A percentile compares a stretch with the other conserved stretches of the same genome.
Evolutionary conservation across 345 rosid species (phyloP).

Genomic region (Populus alba): DNA sequence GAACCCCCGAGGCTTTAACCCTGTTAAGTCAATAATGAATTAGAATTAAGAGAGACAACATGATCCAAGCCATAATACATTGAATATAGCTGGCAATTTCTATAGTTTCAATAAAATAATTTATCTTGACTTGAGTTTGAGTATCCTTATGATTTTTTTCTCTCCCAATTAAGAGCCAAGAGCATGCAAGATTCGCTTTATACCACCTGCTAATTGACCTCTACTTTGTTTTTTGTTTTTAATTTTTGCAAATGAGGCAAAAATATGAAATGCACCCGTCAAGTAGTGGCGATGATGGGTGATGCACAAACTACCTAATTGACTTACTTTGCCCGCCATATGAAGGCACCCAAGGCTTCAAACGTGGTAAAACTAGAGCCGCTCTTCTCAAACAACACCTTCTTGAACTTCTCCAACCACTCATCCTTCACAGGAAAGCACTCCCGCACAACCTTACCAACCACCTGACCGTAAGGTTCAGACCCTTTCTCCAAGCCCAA

Average conservation of each 20-base stretch:
- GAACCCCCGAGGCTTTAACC: conserved; percentile 50
- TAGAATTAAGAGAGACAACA: not conserved
- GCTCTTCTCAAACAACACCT: conserved; percentile 40
- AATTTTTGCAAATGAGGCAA: too few species aligned
- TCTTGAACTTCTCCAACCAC: conserved; percentile 61
- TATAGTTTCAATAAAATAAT: too few species aligned
- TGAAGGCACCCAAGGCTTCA: conserved; percentile 79
- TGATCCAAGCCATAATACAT: not conserved
- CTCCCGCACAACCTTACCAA: conserved; percentile 42
- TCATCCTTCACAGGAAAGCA: conserved; percentile 63
- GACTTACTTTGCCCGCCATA: conserved; percentile 91
- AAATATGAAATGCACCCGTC: too few species aligned
- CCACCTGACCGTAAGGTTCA: conserved; percentile 38
- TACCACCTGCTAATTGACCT: too few species aligned
- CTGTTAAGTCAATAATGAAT: not conserved
- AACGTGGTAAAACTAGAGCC: conserved; percentile 74
- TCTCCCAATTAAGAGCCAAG: too few species aligned
- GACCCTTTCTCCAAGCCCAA: conserved; percentile 43
- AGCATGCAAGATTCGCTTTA: too few species aligned
- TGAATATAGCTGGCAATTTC: too few species aligned
- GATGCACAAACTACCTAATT: not conserved
- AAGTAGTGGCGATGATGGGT: too few species aligned
- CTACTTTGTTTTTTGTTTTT: too few species aligned
- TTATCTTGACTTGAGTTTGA: too few species aligned
- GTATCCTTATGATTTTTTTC: too few species aligned